Evolutionary conservation across 306 rosid species (phyloP), one percentile per base, ranked within the genome.

Genomic region (Hippophae tibetana): DNA sequence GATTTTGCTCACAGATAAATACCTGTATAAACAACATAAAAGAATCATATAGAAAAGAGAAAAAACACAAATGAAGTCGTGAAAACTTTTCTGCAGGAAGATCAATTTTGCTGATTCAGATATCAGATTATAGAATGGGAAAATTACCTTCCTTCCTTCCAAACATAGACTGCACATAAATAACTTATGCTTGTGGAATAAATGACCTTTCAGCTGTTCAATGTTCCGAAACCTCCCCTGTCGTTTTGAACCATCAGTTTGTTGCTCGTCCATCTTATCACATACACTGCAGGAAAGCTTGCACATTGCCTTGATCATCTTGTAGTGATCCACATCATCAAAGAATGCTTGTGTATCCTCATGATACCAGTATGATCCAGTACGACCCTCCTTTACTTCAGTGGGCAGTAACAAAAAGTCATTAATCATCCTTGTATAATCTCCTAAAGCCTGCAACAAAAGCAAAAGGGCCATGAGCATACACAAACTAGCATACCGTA

Each of bases 1-100:
- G 85, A 62, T 88, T 92, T 79, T 92, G 99, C 67, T 92, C 99
- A 79, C 94, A 92, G 69, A 92, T 84, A 71, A 92, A 92, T 18
- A 88, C 82, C 96, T 88, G 75, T 1, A 5, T 42, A 64, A 55
- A 65, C 52, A 7, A 49, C 42, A 50, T 31, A 31, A 43, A 1
- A 12, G 8, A 31, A 31, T n/a, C 40, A 44, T 54, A 42, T 47
- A 10, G 47, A 10, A 11, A 23, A 38, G 55, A 1, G 11, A 31
- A 12, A 9, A 40, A 3, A 14, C 49, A 48, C 6, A 13, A 69
- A 48, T 38, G 7, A 10, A 43, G n/a, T 31, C 26, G 42, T 12
- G 9, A 57, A n/a, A 66, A 31, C 38, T 31, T 31, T 31, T 31
- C 38, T 31, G 38, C 38, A 31, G 38, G 4, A 31, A 31, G 38